Base-by-base conservation (phyloP, 1,284 basidiomycete genomes). In the Termitomyces sp. region DNA sequence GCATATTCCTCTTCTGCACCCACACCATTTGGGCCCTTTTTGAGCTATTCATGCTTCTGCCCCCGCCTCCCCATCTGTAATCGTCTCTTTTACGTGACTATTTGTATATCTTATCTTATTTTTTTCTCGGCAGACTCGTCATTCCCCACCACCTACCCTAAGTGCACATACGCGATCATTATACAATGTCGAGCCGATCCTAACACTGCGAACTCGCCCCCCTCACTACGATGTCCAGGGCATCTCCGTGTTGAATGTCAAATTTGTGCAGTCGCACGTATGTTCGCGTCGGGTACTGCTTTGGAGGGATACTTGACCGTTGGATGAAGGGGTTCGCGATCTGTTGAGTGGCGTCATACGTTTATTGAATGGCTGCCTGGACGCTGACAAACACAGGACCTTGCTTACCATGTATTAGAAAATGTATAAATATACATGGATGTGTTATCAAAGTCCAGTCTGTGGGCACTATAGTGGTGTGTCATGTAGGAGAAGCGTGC, bases 231-330 rank as follows among this genome's bases (percentile, higher is more conserved):
- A 34, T 89, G 87, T 62, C 82, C 86, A 0, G 76, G 86, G 10
- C 86, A 89, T 63, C 72, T 89, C 1, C 79, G 84, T 59, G 81
- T 80, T 16, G 79, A 77, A 31, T 89, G 87, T 60, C 79, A 84
- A 58, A 87, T 88, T 52, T 89, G 86, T 60, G 81, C 85, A 26
- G 80, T 81, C 56, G 80, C 81, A 0, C 82, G 74, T 57, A 69
- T 72, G 0, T 50, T 58, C 8, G 24, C 61, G 28, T 71, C 57
- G 19, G 49, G 54, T 11, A 87, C 88, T 0, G 86, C 83, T 24
- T 69, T 93, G 47, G 89, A 93, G 62, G 91, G 90, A 0, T 93
- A 91, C 63, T 72, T 92, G 41, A 83, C 82, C 5, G 83, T 81
- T 10, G 84, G 85, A 1, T 93, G 91, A 91, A 78, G 77, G 33